Evolutionary conservation across 352 stramenopile species (phyloP), one percentile per base, ranked within the genome.

Genomic region (Aphanomyces stellatus): DNA sequence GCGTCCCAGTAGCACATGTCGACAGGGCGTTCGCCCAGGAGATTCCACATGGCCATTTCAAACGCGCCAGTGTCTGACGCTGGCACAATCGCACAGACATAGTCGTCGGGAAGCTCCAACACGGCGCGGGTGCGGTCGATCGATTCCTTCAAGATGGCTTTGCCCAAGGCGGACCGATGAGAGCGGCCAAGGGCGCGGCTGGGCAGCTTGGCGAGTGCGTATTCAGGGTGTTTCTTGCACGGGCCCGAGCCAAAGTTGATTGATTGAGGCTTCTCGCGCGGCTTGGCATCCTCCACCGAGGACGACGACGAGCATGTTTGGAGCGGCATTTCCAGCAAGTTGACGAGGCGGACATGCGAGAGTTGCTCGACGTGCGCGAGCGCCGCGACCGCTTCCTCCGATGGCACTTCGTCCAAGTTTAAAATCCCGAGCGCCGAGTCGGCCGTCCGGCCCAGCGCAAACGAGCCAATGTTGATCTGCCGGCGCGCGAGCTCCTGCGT

Each of bases 11-110:
- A 96, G 74, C 86, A 97, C 28, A 96, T 77, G 72, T 97, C 91
- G 51, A 99, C 90, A 6, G 93, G 96, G 0, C 88, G 79, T 33
- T 80, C 77, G 34, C 97, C 97, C 24, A 99, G 85, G 81, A 99
- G 96, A 71, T 88, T 98, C 97, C 97, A 99, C 97, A 99, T 99
- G 49, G 96, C 97, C 97, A 99, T 99, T 80, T 99, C 97, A 72
- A 98, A 99, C 15, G 97, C 97, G 30, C 97, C 97, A 28, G 97
- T 99, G 77, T 99, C 97, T 7, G 93, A 99, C 42, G 95, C 97
- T 37, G 97, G 96, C 40, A 99, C 96, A 66, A 99, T 98, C 48
- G 96, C 96, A 13, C 98, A 74, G 25, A 90, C 80, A 77, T 99
- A 99, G 71, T 98, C 83, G 17, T 97, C 85, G 24, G 97, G 97